A percentile compares a stretch with the other conserved stretches of the same genome.
These are phyloP conservation scores for Moesziomyces sp. DNA, from an alignment of 1,284 basidiomycete species.

Conservation along the genomic window DNA sequence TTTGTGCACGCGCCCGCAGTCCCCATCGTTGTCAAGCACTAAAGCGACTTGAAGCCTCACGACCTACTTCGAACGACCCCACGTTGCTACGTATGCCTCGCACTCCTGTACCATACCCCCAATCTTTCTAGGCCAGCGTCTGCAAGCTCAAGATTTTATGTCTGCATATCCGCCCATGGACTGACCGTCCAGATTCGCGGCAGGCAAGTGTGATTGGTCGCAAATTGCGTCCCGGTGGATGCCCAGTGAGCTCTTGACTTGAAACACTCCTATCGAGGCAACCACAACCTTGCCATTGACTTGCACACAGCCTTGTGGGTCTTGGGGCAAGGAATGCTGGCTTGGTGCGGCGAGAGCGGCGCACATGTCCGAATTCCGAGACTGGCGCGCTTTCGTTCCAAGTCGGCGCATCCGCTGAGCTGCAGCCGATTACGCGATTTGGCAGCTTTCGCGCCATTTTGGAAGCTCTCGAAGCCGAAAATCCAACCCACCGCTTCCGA, in stretches of 20 bases:
- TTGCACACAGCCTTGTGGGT: too few species aligned
- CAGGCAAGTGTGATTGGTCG: too few species aligned
- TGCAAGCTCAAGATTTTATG: not conserved
- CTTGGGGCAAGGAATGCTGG: too few species aligned
- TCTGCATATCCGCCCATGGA: too few species aligned
- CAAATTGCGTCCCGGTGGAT: too few species aligned
- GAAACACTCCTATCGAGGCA: not conserved
- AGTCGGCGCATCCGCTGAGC: conserved; percentile 2
- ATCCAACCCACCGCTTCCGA: not conserved
- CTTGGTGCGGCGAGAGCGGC: not conserved
- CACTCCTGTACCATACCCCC: not conserved
- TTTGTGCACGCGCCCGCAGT: conserved; percentile 18
- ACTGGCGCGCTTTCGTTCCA: not conserved
- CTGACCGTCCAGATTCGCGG: too few species aligned
- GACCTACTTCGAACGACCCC: not conserved
- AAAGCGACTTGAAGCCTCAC: not conserved
- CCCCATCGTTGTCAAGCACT: conserved; percentile 59
- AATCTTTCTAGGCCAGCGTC: not conserved
- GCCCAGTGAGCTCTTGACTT: not conserved
- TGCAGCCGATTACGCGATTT: conserved; percentile 40
- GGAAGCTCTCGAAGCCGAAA: conserved; percentile 1
- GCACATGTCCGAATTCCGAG: conserved; percentile 13
- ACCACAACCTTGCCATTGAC: too few species aligned
- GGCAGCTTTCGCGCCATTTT: conserved; percentile 5
- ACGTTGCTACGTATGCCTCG: not conserved